Evolutionary conservation across 805 yeast species (phyloP).

Genomic region (Wickerhamiella galacta): DNA sequence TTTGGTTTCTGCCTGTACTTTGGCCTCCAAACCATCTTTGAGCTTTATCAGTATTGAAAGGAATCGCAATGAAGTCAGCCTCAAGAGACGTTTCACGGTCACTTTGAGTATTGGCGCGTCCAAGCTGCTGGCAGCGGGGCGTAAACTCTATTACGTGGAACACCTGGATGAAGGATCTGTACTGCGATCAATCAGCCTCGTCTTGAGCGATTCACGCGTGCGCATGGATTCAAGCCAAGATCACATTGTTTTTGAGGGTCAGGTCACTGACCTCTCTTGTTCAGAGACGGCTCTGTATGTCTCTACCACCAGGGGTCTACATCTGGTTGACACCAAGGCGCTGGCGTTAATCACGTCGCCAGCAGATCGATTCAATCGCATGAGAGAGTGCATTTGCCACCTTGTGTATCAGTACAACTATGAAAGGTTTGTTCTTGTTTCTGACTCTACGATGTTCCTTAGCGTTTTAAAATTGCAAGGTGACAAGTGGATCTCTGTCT

Average conservation of each 20-base stretch:
- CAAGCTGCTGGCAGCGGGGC: too few relatives aligned
- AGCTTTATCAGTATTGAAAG: slow-evolving; percentile 2
- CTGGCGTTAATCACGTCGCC: background rate
- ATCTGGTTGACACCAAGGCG: background rate
- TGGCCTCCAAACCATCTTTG: background rate
- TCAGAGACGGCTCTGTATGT: background rate
- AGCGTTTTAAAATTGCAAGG: background rate
- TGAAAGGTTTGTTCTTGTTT: background rate
- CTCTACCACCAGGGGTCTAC: slow-evolving; percentile 3
- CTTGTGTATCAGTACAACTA: background rate
- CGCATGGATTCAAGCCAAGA: too few relatives aligned
- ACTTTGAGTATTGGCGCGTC: too few relatives aligned
- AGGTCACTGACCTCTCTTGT: background rate
- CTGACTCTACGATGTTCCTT: slow-evolving; percentile 3
- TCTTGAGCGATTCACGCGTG: too few relatives aligned
- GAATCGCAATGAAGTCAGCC: background rate
- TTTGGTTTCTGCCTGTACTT: background rate
- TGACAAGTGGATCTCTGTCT: background rate
- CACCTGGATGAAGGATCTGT: too few relatives aligned
- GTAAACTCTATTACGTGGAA: too few relatives aligned
- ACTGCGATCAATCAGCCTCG: too few relatives aligned
- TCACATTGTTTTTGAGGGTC: slow-evolving; percentile 1
- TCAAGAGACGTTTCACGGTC: slow-evolving; percentile 3
- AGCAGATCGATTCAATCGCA: slow-evolving; percentile 1
- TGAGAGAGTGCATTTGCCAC: slow-evolving; percentile 3